Conservation (phyloP, 352 stramenopile genomes). For the Pythium sukuiense region DNA sequence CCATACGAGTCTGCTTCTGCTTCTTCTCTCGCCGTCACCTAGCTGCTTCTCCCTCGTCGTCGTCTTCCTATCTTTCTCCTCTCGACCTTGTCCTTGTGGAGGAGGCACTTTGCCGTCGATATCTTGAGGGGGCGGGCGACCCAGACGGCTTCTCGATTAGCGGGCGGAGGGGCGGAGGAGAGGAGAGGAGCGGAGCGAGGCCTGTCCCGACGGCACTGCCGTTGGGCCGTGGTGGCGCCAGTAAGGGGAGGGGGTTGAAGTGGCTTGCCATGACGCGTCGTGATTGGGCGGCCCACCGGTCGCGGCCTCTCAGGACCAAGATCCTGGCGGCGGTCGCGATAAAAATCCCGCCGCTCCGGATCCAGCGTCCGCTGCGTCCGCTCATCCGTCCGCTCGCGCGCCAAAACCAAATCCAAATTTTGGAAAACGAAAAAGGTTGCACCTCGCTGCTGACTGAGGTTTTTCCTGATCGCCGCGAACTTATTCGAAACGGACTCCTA, state of each 20-base stretch:
- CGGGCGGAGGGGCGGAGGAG: neutral
- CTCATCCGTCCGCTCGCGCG: conserved; percentile 2
- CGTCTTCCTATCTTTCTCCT: neutral
- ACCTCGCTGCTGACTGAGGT: neutral
- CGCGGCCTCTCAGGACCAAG: conserved; percentile 15
- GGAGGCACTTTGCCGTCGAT: neutral
- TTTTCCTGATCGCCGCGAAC: neutral
- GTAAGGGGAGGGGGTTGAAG: conserved; percentile 3
- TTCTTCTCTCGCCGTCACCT: neutral
- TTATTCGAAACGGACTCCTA: neutral
- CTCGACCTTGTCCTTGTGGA: neutral
- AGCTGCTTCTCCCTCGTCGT: neutral
- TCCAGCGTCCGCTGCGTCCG: conserved; percentile 1
- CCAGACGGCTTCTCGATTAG: neutral
- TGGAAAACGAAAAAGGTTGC: neutral
- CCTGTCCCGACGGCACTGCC: neutral
- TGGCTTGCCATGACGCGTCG: neutral
- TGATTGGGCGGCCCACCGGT: neutral
- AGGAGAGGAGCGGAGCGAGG: neutral
- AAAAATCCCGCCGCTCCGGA: conserved; percentile 5
- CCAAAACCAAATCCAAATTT: conserved; percentile 11
- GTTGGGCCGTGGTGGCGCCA: neutral
- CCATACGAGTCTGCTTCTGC: conserved; percentile 34
- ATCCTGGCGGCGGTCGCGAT: neutral
- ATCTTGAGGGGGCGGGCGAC: neutral